A percentile compares a stretch with the other conserved stretches of the same genome.
These are phyloP conservation scores for Hanseniaspora pseudoguilliermondii DNA, from an alignment of 805 yeast genomes.

Conservation along the genomic window DNA sequence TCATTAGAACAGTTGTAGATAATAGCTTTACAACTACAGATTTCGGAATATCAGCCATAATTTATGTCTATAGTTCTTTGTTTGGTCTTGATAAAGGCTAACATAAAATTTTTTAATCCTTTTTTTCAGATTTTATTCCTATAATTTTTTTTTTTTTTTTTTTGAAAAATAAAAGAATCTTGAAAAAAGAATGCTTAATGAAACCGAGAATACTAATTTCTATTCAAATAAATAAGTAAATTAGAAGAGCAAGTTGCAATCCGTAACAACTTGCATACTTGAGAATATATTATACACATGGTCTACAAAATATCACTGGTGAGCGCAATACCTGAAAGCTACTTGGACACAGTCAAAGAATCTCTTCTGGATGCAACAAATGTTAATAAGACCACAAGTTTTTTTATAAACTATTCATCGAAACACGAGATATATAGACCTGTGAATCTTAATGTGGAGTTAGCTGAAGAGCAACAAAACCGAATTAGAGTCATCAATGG, in stretches of 20 bases:
- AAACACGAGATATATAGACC: slow-evolving; percentile 4
- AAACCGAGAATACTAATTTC: no score
- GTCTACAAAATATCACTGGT: not conserved
- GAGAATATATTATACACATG: not conserved
- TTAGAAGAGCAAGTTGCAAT: not conserved
- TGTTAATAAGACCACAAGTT: not conserved
- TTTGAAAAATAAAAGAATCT: not conserved
- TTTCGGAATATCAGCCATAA: slow-evolving; percentile 25
- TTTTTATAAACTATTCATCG: not conserved
- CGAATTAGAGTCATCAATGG: slow-evolving; percentile 21
- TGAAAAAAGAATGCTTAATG: not conserved
- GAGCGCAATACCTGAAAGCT: not conserved
- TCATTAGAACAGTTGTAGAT: slow-evolving; percentile 67
- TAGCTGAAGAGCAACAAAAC: slow-evolving; percentile 19
- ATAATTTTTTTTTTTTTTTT: not conserved
- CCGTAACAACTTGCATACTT: not conserved
- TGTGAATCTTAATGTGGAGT: not conserved
- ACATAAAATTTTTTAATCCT: not conserved
- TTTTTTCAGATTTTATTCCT: no score
- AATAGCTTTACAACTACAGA: slow-evolving; percentile 55
- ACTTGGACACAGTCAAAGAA: not conserved
- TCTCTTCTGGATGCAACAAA: not conserved
- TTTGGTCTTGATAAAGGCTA: not conserved
- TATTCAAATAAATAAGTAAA: not conserved
- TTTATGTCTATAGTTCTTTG: slow-evolving; percentile 8